Evolutionary conservation across 768 basidiomycete genomes (phyloP).

Genomic region (Rhodosporidiobolus odoratus): DNA sequence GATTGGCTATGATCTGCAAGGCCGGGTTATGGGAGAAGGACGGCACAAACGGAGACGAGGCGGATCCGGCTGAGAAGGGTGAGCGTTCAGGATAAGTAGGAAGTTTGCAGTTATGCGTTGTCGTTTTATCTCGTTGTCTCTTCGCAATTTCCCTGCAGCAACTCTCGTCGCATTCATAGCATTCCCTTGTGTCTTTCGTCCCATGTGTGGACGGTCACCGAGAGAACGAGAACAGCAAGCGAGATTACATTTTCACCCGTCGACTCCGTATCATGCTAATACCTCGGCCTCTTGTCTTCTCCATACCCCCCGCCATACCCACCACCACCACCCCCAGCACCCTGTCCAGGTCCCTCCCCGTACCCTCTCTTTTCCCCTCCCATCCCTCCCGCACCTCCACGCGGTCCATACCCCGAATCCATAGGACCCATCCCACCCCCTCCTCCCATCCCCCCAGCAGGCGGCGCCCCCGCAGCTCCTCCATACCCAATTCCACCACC

Average conservation of each 20-base stretch:
- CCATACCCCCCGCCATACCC: conserved; percentile 24
- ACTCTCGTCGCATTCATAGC: too few species aligned
- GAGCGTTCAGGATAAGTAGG: not conserved
- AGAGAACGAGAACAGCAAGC: not conserved
- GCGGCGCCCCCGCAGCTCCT: not conserved
- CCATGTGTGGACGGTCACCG: too few species aligned
- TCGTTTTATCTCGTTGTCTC: not conserved
- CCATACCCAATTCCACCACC: conserved; percentile 30
- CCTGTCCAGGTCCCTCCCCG: conserved; percentile 42
- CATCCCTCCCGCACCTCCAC: not conserved
- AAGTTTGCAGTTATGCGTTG: too few species aligned
- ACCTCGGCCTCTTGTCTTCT: conserved; percentile 34
- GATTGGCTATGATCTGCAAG: conserved; percentile 93
- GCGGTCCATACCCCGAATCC: not conserved
- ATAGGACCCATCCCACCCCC: not conserved
- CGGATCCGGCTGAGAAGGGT: not conserved
- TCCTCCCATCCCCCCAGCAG: conserved; percentile 32
- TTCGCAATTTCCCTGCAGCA: not conserved
- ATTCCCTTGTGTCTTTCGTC: too few species aligned
- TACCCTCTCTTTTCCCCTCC: conserved; percentile 41
- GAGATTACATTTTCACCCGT: not conserved
- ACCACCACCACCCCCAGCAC: conserved; percentile 15
- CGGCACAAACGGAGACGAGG: conserved; percentile 4
- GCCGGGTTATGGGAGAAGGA: conserved; percentile 54
- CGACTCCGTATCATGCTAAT: not conserved